Evolutionary conservation across 176 grass and related monocot species (phyloP).

Genomic region (Miscanthus lutarioriparius): DNA sequence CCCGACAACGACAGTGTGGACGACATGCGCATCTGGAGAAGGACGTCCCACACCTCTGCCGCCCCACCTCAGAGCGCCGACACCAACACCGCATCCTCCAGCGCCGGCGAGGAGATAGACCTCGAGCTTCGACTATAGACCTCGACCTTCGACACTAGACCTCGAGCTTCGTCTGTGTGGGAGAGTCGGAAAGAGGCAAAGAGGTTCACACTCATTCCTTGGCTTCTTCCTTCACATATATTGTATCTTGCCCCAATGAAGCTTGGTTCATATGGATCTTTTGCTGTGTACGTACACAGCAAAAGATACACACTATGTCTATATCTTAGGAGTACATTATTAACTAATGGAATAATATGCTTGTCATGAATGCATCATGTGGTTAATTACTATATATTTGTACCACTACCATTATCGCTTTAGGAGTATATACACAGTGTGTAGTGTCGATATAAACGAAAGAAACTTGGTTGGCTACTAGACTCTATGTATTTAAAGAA

Average conservation of each 20-base stretch:
- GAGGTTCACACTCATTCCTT: too few species aligned
- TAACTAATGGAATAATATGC: neutral
- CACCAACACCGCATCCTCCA: neutral
- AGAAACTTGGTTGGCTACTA: too few species aligned
- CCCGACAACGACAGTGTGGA: neutral
- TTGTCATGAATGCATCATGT: neutral
- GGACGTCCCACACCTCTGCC: neutral
- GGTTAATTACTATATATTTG: too few species aligned
- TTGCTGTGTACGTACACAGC: neutral
- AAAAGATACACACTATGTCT: too few species aligned
- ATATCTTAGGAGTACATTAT: neutral
- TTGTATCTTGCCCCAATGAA: neutral
- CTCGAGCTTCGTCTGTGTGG: too few species aligned
- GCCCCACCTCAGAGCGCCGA: neutral
- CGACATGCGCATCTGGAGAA: neutral
- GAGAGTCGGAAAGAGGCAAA: too few species aligned
- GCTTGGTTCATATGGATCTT: neutral
- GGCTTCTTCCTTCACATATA: too few species aligned
- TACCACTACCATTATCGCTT: too few species aligned
- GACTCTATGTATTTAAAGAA: too few species aligned
- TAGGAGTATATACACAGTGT: too few species aligned
- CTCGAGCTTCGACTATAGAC: neutral
- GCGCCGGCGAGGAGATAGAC: neutral
- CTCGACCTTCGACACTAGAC: neutral
- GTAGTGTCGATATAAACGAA: too few species aligned